A percentile compares a stretch with the other conserved stretches of the same genome.
These are phyloP conservation scores for Dionaea muscipula DNA, from an alignment of 179 eudicot species.

Conservation along the genomic window DNA sequence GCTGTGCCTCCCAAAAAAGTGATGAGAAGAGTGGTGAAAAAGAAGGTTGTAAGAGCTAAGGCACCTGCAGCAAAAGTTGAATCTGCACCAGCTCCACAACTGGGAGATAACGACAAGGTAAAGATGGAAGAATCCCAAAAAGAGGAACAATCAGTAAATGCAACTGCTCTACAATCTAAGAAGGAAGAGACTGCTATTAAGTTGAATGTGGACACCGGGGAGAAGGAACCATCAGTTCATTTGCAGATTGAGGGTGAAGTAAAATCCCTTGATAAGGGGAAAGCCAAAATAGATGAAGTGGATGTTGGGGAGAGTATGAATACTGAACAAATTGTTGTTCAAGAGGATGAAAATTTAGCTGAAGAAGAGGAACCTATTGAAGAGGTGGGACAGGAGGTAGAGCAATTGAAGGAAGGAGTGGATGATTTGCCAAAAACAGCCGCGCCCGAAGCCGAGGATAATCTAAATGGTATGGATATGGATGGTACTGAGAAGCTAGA, in stretches of 20 bases:
- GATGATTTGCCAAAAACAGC: slow-evolving; percentile 8
- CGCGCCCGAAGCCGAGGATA: slow-evolving; percentile 13
- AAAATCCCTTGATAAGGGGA: slow-evolving; percentile 17
- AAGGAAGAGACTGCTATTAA: neutral
- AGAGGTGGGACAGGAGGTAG: slow-evolving; percentile 18
- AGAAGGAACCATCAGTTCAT: slow-evolving; percentile 16
- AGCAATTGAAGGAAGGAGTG: slow-evolving; percentile 12
- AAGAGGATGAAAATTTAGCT: slow-evolving; percentile 10
- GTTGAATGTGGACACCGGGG: slow-evolving; percentile 11
- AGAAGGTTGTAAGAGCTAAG: slow-evolving; percentile 27
- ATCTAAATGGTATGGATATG: slow-evolving; percentile 22
- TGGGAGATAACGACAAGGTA: slow-evolving; percentile 15
- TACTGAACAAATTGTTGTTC: slow-evolving; percentile 12
- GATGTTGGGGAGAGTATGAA: slow-evolving; percentile 15
- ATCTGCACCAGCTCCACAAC: slow-evolving; percentile 18
- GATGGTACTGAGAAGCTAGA: slow-evolving; percentile 17
- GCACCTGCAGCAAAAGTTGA: slow-evolving; percentile 34
- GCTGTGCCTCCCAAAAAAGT: slow-evolving; percentile 24
- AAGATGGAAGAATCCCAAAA: slow-evolving; percentile 21
- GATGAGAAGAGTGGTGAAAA: slow-evolving; percentile 29
- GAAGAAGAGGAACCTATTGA: slow-evolving; percentile 8
- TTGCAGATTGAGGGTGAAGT: slow-evolving; percentile 22
- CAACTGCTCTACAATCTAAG: no score
- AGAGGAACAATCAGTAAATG: slow-evolving; percentile 1
- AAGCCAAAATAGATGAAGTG: slow-evolving; percentile 21